phyloP scores from a whole-genome alignment of 1,284 basidiomycete species.

The Apiotrichum laibachii region DNA sequence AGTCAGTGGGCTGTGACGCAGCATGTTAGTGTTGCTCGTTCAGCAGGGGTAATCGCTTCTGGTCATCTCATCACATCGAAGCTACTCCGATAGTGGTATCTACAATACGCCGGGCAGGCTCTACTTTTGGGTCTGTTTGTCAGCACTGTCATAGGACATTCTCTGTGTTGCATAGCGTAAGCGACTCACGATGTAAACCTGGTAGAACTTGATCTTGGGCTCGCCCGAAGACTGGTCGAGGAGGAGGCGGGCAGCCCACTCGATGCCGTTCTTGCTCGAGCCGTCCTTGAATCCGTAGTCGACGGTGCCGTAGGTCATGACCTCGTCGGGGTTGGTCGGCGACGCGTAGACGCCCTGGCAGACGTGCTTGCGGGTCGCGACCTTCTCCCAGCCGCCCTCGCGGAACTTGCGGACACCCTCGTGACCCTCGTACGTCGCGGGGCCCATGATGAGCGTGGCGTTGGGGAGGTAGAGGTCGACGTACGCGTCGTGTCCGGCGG shows the following conservation, averaged over 20 bases:
- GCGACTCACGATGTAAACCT: slow-evolving; percentile 35
- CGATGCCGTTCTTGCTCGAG: slow-evolving; percentile 17
- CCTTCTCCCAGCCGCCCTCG: slow-evolving; percentile 29
- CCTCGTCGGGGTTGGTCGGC: slow-evolving; percentile 13
- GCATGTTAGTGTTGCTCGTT: too few relatives aligned
- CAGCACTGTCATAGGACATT: background rate
- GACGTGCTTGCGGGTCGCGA: slow-evolving; percentile 27
- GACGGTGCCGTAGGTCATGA: slow-evolving; percentile 31
- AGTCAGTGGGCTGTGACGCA: too few relatives aligned
- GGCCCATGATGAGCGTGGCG: slow-evolving; percentile 31
- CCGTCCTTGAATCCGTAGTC: slow-evolving; percentile 36
- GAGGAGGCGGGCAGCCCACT: slow-evolving; percentile 28
- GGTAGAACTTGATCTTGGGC: slow-evolving; percentile 33
- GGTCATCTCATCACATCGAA: too few relatives aligned
- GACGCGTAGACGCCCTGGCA: slow-evolving; percentile 24
- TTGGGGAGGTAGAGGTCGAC: slow-evolving; percentile 25
- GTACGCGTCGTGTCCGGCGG: slow-evolving; percentile 26
- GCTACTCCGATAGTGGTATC: too few relatives aligned
- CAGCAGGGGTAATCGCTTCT: too few relatives aligned
- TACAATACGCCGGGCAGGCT: background rate
- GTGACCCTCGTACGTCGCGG: slow-evolving; percentile 23
- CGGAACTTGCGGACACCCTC: slow-evolving; percentile 25
- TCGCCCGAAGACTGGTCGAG: slow-evolving; percentile 12
- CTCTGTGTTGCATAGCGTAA: background rate
- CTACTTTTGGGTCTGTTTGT: slow-evolving; percentile 4